Percentiles rank a stretch among this genome's conserved stretches.
Conservation (phyloP, 768 basidiomycete genomes). For the Symmetrospora coprosmae region DNA sequence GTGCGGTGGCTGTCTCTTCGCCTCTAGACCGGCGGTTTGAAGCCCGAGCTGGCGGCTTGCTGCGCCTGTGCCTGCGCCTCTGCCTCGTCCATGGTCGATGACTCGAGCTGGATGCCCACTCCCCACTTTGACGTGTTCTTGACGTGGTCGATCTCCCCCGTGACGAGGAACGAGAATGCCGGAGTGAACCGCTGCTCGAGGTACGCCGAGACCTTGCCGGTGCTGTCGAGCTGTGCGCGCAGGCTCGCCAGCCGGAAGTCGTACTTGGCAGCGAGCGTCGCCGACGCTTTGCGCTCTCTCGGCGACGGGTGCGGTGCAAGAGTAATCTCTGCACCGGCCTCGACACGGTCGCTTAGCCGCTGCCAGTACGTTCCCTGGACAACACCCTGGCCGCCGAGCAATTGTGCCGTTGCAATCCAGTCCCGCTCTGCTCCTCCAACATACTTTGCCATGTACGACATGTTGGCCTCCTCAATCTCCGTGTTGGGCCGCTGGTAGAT, state of each 20-base stretch:
- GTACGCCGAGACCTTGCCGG: conserved; percentile 84
- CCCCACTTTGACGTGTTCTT: conserved; percentile 94
- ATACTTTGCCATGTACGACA: conserved; percentile 69
- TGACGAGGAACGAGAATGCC: conserved; percentile 79
- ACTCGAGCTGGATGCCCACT: conserved; percentile 93
- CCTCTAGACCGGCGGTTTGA: conserved; percentile 12
- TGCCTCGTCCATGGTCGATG: conserved; percentile 34
- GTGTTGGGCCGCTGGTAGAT: conserved; percentile 61
- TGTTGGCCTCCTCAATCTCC: conserved; percentile 38
- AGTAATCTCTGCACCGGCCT: conserved; percentile 88
- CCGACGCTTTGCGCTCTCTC: conserved; percentile 70
- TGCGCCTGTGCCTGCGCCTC: neutral
- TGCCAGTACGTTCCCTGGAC: conserved; percentile 93
- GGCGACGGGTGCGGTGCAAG: conserved; percentile 54
- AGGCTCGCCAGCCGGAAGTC: conserved; percentile 87
- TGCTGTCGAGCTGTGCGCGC: conserved; percentile 84
- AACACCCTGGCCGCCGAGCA: conserved; percentile 52
- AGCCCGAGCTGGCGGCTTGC: neutral
- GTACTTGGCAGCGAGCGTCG: conserved; percentile 90
- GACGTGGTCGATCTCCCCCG: conserved; percentile 97
- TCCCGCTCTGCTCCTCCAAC: conserved; percentile 23
- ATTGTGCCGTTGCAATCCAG: conserved; percentile 33
- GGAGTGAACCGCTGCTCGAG: conserved; percentile 94
- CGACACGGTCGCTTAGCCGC: conserved; percentile 84
- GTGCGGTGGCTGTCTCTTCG: too few relatives aligned